Base-by-base conservation (phyloP, 1,284 basidiomycete species). In the Puccinia triticina region DNA sequence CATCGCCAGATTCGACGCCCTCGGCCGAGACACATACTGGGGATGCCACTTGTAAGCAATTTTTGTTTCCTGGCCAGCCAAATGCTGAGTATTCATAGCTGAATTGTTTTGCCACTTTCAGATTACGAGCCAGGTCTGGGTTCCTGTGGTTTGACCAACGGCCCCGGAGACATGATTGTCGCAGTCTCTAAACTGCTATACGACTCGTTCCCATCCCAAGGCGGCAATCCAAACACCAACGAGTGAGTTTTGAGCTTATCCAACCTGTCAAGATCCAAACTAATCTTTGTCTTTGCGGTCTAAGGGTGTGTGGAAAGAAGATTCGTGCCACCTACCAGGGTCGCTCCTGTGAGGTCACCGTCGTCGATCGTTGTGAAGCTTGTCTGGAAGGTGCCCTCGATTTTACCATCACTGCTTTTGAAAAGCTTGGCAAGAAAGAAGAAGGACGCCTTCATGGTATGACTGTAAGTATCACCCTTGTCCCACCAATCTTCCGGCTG, bases 131-230 rank as follows among this genome's bases (percentile, higher is more conserved):
- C 90, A 77, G 92, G 92, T 82, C 89, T 93, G 53, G 92, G 91
- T 77, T 90, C 92, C 11, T 93, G 92, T 85, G 92, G 92, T 66
- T 88, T 89, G 84, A 89, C 88, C 77, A 92, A 91, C 88, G 87
- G 43, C 0, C 89, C 90, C 85, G 81, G 48, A 1, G 88, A 93
- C 32, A 84, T 86, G 85, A 92, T 93, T 78, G 90, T 87, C 71
- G 92, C 92, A 2, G 90, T 91, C 77, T 91, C 91, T 21, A 84
- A 90, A 4, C 34, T 85, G 0, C 86, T 92, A 5, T 93, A 90
- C 85, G 92, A 93, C 84, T 61, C 3, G 8, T 92, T 87, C 88
- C 91, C 91, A 69, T 67, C 84, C 59, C 80, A 82, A 5, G 82
- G 61, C 67, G 87, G 53, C 16, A 90, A 93, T 87, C 90, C 91